Evolutionary conservation across 257 asterid genomes (phyloP), one percentile per base, ranked within the genome.

Genomic region (Solanum habrochaites): DNA sequence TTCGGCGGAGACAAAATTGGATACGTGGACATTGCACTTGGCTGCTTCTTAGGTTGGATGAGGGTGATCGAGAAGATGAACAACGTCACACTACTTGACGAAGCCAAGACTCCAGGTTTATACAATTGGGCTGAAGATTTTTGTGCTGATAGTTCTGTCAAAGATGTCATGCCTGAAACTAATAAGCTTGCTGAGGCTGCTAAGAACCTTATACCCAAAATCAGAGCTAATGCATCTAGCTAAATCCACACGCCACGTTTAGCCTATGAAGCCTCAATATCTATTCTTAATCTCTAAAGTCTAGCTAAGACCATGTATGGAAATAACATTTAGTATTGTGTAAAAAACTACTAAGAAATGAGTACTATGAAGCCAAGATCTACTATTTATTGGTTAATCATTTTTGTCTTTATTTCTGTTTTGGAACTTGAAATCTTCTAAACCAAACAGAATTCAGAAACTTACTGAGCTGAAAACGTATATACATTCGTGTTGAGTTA

Each of bases 1-100:
- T 94, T 91, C 43, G 93, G 94, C 7, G 94, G 94, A 58, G 95
- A 94, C 20, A 89, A 67, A 23, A 88, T 92, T 64, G 97, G 98
- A 14, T 92, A 85, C 83, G 23, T 94, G 40, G 98, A 94, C 89
- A 87, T 93, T 49, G 94, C 91, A 14, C 87, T 94, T 27, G 98
- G 98, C 8, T 64, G 93, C 88, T 91, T 64, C 80, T 39, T 93
- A 75, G 95, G 90, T 13, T 94, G 95, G 94, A 27, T 94, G 0
- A 89, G 69, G 56, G 90, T 91, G 21, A 85, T 67, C 3, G 97
- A 91, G 83, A 64, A 84, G n/a, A 64, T 84, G 39, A 58, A 8
- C 62, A 89, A 89, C 27, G 25, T 87, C 23, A 91, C 89, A 4
- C 40, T 94, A 75, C 71, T 93, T 15, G 96, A 93, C 73, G 94